These are phyloP conservation scores for Elsinoe australis DNA, from an alignment of 2,329 filamentous ascomycete species.

Conservation along the genomic window DNA sequence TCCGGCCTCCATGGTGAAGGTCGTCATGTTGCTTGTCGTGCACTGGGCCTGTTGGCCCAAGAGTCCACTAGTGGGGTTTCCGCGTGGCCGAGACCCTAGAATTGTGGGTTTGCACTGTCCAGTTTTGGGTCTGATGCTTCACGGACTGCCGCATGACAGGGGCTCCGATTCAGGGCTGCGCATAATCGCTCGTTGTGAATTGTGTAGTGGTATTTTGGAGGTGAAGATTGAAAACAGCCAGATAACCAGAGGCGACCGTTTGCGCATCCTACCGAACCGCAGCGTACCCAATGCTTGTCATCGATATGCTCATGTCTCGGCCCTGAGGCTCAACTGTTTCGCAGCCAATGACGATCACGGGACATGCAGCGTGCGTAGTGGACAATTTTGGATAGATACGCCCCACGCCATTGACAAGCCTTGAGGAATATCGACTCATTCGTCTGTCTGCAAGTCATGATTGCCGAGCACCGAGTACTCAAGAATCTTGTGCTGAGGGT, in stretches of 20 bases:
- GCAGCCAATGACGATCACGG: constrained; percentile 2
- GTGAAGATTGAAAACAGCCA: too few relatives aligned
- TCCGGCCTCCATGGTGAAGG: constrained; percentile 14
- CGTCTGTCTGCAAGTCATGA: background rate
- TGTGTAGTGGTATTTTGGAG: too few relatives aligned
- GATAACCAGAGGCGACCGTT: too few relatives aligned
- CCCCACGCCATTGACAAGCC: constrained; percentile 3
- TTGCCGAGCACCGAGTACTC: too few relatives aligned
- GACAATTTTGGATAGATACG: background rate
- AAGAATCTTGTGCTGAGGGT: too few relatives aligned
- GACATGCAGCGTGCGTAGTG: constrained; percentile 4
- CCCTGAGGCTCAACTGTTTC: background rate
- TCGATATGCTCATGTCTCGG: constrained; percentile 8
- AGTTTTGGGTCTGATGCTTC: background rate
- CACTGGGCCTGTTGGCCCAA: background rate
- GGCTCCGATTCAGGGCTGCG: too few relatives aligned
- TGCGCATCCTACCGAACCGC: background rate
- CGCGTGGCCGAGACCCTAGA: constrained; percentile 8
- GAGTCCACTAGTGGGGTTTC: background rate
- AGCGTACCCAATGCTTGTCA: constrained; percentile 10
- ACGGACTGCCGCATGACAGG: too few relatives aligned
- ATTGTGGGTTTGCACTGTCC: background rate
- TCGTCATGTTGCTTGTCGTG: background rate
- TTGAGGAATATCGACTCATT: background rate
- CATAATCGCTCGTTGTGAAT: too few relatives aligned